Evolutionary conservation across 495 filamentous ascomycete genomes (phyloP).

Genomic region (Neurospora tetraspora): DNA sequence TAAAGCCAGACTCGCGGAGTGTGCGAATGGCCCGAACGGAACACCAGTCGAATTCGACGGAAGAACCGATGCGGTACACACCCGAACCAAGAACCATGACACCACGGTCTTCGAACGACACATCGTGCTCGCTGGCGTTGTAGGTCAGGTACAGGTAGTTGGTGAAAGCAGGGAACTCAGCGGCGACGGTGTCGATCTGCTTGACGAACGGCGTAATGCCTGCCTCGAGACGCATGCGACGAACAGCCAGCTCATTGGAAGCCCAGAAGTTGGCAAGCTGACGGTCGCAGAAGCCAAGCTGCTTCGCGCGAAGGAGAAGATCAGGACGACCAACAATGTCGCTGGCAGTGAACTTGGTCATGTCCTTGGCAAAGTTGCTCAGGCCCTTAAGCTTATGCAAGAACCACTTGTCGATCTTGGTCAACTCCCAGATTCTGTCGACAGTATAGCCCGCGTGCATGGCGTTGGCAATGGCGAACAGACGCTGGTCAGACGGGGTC

Average conservation of each 20-base stretch:
- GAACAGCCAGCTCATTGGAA: slow-evolving; percentile 83
- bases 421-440: slow-evolving; percentile 95
- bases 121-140: slow-evolving; percentile 80
- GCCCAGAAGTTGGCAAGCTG: slow-evolving; percentile 91
- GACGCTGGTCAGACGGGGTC: slow-evolving; percentile 91
- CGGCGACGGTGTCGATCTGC: slow-evolving; percentile 97
- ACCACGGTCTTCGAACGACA: slow-evolving; percentile 77
- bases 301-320: slow-evolving; percentile 73
- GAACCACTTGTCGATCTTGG: slow-evolving; percentile 98
- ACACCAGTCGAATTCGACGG: slow-evolving; percentile 99
- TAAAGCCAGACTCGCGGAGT: slow-evolving; percentile 74
- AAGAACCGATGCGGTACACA: slow-evolving; percentile 95
- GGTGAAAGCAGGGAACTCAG: slow-evolving; percentile 88
- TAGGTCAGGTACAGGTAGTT: slow-evolving; percentile 98
- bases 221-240: slow-evolving; percentile 69
- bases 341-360: slow-evolving; percentile 60
- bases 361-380: slow-evolving; percentile 73
- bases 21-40: slow-evolving; percentile 95
- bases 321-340: slow-evolving; percentile 45
- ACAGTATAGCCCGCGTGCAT: slow-evolving; percentile 91
- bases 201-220: slow-evolving; percentile 85
- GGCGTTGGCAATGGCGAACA: slow-evolving; percentile 96
- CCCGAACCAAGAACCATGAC: slow-evolving; percentile 95
- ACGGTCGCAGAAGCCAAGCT: slow-evolving; percentile 85
- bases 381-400: slow-evolving; percentile 80